A percentile compares a stretch with the other conserved stretches of the same genome.
Evolutionary conservation across 2,329 filamentous ascomycete genomes (phyloP).

Genomic region (Colletotrichum sansevieriae): DNA sequence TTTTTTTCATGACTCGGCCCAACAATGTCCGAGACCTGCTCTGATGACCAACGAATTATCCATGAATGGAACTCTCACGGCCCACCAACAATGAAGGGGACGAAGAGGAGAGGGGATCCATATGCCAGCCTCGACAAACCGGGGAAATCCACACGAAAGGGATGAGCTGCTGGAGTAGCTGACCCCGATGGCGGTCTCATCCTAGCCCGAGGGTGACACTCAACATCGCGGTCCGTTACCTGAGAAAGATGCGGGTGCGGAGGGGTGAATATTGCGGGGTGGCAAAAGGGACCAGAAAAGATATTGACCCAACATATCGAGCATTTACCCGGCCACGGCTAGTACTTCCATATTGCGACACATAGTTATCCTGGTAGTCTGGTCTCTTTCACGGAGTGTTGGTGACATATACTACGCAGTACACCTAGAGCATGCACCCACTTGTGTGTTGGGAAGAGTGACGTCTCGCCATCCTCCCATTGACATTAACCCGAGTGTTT

Average conservation of each 20-base stretch:
- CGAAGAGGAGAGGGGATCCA: neutral
- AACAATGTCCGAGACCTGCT: conserved; percentile 34
- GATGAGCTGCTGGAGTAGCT: conserved; percentile 13
- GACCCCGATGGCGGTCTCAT: conserved; percentile 18
- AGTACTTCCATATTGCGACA: conserved; percentile 8
- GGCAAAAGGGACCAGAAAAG: too few species aligned
- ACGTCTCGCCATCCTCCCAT: neutral
- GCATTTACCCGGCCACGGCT: conserved; percentile 24
- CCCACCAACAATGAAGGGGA: conserved; percentile 22
- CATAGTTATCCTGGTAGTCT: conserved; percentile 10
- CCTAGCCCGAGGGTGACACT: conserved; percentile 20
- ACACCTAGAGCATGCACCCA: conserved; percentile 23
- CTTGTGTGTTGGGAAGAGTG: neutral
- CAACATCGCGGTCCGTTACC: neutral
- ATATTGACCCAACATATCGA: conserved; percentile 12
- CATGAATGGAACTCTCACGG: conserved; percentile 33
- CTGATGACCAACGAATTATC: conserved; percentile 35
- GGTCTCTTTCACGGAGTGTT: neutral
- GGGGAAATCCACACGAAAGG: conserved; percentile 32
- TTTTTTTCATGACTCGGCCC: conserved; percentile 34
- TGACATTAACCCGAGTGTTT: neutral
- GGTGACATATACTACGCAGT: too few species aligned
- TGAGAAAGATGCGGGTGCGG: neutral
- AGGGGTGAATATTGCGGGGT: neutral
- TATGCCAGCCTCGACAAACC: conserved; percentile 15